A percentile compares a stretch with the other conserved stretches of the same genome.
phyloP scores from a whole-genome alignment of 163 green algal species.

The Chlamydomonas reinhardtii region DNA sequence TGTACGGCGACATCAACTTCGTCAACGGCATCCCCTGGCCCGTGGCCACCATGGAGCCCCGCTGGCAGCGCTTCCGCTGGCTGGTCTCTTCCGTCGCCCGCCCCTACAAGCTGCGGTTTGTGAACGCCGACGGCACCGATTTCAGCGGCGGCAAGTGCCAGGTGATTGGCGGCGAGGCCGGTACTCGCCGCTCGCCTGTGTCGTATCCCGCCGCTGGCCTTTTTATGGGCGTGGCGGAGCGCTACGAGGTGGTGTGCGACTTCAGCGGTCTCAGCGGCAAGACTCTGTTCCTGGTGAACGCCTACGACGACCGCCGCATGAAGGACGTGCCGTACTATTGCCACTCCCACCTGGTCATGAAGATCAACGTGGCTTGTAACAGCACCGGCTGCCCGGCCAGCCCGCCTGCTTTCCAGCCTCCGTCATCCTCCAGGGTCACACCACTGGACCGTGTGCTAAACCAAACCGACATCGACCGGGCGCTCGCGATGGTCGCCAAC shows the following conservation, averaged over 20 bases:
- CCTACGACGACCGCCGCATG: slow-evolving; percentile 2
- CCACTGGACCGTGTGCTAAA: not conserved
- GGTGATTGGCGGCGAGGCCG: slow-evolving; percentile 12
- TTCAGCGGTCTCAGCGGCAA: not conserved
- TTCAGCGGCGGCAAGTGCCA: not conserved
- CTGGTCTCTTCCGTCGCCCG: not conserved
- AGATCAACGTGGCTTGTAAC: not conserved
- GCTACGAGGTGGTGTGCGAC: slow-evolving; percentile 46
- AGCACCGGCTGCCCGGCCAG: no score
- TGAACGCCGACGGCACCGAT: slow-evolving; percentile 5
- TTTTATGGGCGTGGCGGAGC: slow-evolving; percentile 35
- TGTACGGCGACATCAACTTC: slow-evolving; percentile 41
- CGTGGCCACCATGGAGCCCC: not conserved
- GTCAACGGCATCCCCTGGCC: slow-evolving; percentile 19
- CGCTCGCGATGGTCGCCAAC: not conserved
- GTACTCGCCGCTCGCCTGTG: not conserved
- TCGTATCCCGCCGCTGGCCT: slow-evolving; percentile 13
- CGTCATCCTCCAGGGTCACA: no score
- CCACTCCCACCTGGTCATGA: slow-evolving; percentile 24
- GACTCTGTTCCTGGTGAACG: slow-evolving; percentile 17
- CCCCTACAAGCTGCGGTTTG: slow-evolving; percentile 10
- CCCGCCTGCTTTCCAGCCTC: no score
- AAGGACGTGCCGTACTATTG: slow-evolving; percentile 37
- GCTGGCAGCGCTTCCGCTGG: slow-evolving; percentile 24
- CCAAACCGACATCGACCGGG: not conserved